phyloP scores from a whole-genome alignment of 2,329 filamentous ascomycete genomes.

The Ophiostoma quercus region DNA sequence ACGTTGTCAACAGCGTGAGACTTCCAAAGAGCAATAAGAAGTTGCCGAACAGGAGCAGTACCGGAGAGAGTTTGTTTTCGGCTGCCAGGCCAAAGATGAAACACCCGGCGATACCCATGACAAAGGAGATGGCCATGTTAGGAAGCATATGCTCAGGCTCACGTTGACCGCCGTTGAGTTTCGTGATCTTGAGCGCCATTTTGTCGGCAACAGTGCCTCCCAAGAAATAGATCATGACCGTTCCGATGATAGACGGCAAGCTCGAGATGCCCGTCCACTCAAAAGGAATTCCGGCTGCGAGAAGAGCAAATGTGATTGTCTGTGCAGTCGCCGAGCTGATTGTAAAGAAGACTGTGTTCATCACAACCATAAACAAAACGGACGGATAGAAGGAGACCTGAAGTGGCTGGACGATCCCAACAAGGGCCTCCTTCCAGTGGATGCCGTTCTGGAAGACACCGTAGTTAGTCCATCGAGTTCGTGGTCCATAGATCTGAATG shows the following conservation, averaged over 20 bases:
- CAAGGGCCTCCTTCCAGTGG: not conserved
- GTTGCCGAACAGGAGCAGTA: conserved; percentile 31
- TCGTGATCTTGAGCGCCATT: conserved; percentile 21
- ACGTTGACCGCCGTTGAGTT: conserved; percentile 25
- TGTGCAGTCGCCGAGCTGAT: conserved; percentile 19
- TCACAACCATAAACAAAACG: conserved; percentile 10
- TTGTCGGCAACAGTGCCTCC: conserved; percentile 23
- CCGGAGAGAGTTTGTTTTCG: conserved; percentile 32
- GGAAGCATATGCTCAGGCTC: conserved; percentile 35
- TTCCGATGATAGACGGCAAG: conserved; percentile 11
- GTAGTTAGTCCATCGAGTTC: not conserved
- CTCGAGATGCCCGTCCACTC: conserved; percentile 8
- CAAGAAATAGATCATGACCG: conserved; percentile 21
- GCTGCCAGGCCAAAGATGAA: conserved; percentile 35
- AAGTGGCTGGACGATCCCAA: not conserved
- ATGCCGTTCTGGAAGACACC: not conserved
- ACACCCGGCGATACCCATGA: conserved; percentile 31
- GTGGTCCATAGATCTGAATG: not conserved
- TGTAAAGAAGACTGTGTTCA: conserved; percentile 15
- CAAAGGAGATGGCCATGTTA: conserved; percentile 33
- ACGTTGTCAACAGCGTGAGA: conserved; percentile 32
- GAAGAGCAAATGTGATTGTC: conserved; percentile 22
- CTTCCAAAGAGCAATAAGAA: conserved; percentile 33
- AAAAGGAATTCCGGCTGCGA: conserved; percentile 23
- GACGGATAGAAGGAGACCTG: not conserved